A percentile compares a stretch with the other conserved stretches of the same genome.
phyloP scores from a whole-genome alignment of 768 basidiomycete genomes.

The Trametes cubensis region DNA sequence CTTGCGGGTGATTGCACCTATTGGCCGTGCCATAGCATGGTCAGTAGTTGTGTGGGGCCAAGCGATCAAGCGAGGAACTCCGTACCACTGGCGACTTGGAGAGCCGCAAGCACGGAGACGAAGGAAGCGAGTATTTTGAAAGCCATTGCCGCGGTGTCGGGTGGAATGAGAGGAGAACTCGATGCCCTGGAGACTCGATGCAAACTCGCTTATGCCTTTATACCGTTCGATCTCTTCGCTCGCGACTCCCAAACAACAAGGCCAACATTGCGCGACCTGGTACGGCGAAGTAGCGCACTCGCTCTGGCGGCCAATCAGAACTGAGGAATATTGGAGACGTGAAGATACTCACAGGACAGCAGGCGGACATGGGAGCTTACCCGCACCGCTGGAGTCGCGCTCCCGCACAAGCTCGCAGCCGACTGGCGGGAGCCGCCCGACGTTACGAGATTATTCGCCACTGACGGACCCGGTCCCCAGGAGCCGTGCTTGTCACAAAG shows the following conservation, averaged over 20 bases:
- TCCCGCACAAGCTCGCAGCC: neutral
- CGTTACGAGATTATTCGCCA: slow-evolving; percentile 3
- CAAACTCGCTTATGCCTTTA: slow-evolving; percentile 4
- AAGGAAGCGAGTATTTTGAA: slow-evolving; percentile 17
- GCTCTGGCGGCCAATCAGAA: slow-evolving; percentile 1
- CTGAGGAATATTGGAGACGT: slow-evolving; percentile 3
- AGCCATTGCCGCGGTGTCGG: slow-evolving; percentile 12
- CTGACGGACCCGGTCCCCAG: slow-evolving; percentile 6
- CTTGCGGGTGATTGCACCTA: slow-evolving; percentile 13
- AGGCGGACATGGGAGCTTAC: slow-evolving; percentile 8
- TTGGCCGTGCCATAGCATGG: neutral
- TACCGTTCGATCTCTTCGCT: neutral
- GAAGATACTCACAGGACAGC: neutral
- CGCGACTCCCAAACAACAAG: neutral
- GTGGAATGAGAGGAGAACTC: slow-evolving; percentile 9
- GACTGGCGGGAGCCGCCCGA: slow-evolving; percentile 7
- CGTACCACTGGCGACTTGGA: slow-evolving; percentile 23
- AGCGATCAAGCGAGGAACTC: neutral
- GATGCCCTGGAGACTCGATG: slow-evolving; percentile 11
- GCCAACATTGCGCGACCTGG: neutral
- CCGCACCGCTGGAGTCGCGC: slow-evolving; percentile 7
- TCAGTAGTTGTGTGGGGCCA: neutral
- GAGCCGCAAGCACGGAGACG: slow-evolving; percentile 15
- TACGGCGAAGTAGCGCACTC: neutral
- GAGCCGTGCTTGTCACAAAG: neutral